Percentiles rank a stretch among this genome's conserved stretches.
These are phyloP conservation scores for Zygosaccharomyces rouxii DNA, from an alignment of 805 yeast species.

Conservation along the genomic window DNA sequence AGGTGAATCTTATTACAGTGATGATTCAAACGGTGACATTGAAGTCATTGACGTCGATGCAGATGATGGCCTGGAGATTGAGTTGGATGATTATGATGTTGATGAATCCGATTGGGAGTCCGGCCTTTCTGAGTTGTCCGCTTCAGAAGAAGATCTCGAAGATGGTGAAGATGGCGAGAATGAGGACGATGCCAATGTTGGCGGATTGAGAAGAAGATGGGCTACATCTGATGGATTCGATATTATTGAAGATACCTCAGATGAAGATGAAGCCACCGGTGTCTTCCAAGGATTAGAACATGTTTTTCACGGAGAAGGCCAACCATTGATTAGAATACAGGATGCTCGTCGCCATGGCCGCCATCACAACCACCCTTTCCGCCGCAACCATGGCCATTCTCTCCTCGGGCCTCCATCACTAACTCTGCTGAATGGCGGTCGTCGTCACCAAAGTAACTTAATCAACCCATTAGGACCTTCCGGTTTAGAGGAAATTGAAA, in stretches of 20 bases:
- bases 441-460: slow-evolving; percentile 30
- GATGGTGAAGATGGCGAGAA: slow-evolving; percentile 30
- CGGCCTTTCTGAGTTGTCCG: slow-evolving; percentile 33
- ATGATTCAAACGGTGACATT: slow-evolving; percentile 21
- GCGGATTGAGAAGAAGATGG: slow-evolving; percentile 31
- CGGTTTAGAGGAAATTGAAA: slow-evolving; percentile 34
- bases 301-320: slow-evolving; percentile 28
- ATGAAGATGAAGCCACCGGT: slow-evolving; percentile 31
- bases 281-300: slow-evolving; percentile 34
- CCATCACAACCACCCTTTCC: slow-evolving; percentile 23
- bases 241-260: slow-evolving; percentile 29
- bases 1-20: slow-evolving; percentile 26
- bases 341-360: slow-evolving; percentile 20
- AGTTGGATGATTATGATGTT: slow-evolving; percentile 33
- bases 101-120: slow-evolving; percentile 37
- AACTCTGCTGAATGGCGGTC: slow-evolving; percentile 26
- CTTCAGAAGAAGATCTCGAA: slow-evolving; percentile 32
- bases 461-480: slow-evolving; percentile 34
- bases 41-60: slow-evolving; percentile 28
- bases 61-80: slow-evolving; percentile 33
- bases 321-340: slow-evolving; percentile 29
- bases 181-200: slow-evolving; percentile 16
- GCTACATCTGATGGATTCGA: slow-evolving; percentile 29
- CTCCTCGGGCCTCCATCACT: slow-evolving; percentile 29
- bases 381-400: slow-evolving; percentile 19